Percentiles rank a stretch among this genome's conserved stretches.
These are phyloP conservation scores for Psilocybe subaeruginosa DNA, from an alignment of 768 basidiomycete species.

Conservation along the genomic window DNA sequence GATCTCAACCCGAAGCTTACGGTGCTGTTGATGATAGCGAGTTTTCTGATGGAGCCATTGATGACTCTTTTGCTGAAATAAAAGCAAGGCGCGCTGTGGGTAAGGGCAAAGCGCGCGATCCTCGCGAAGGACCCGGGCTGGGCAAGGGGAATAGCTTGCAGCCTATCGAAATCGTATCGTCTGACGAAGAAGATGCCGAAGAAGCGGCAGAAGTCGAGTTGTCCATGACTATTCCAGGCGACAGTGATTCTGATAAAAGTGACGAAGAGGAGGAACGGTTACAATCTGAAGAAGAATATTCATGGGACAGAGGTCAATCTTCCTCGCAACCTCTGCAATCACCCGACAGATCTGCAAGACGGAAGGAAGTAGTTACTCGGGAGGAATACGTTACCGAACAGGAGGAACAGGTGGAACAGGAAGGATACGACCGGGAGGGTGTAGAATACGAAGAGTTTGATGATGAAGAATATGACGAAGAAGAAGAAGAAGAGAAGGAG, in stretches of 20 bases:
- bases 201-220: slow-evolving; percentile 29
- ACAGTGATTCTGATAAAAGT: slow-evolving; percentile 32
- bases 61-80: slow-evolving; percentile 61
- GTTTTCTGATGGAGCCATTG: slow-evolving; percentile 29
- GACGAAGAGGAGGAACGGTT: slow-evolving; percentile 21
- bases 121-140: slow-evolving; percentile 60
- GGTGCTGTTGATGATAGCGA: slow-evolving; percentile 26
- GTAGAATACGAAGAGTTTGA: slow-evolving; percentile 22
- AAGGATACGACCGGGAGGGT: slow-evolving; percentile 21
- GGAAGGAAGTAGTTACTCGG: slow-evolving; percentile 19
- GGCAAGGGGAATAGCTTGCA: slow-evolving; percentile 36
- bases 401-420: slow-evolving; percentile 20
- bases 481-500: slow-evolving; percentile 18
- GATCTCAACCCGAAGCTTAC: slow-evolving; percentile 20
- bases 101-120: slow-evolving; percentile 62
- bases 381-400: slow-evolving; percentile 29
- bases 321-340: slow-evolving; percentile 11
- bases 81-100: slow-evolving; percentile 44
- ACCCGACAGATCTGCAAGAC: slow-evolving; percentile 10
- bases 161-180: slow-evolving; percentile 49
- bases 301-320: slow-evolving; percentile 17
- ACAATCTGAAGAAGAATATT: slow-evolving; percentile 15
- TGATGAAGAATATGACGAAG: slow-evolving; percentile 22
- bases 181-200: slow-evolving; percentile 34
- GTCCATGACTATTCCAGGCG: slow-evolving; percentile 24